Conservation (phyloP, 495 filamentous ascomycete species). For the Amphirosellinia nigrospora region DNA sequence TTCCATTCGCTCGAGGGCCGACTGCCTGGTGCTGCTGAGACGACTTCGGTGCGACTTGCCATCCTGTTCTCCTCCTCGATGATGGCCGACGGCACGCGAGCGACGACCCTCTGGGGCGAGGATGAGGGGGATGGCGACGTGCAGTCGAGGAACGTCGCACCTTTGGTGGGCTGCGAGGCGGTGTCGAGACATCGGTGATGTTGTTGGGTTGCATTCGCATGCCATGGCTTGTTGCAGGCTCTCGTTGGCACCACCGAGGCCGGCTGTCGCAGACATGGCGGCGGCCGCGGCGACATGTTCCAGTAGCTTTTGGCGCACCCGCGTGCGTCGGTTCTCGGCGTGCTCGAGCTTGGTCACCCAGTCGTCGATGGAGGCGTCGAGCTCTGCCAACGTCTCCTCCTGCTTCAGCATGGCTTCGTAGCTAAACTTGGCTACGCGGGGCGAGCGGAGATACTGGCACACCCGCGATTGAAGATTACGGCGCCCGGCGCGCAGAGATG, state of each 20-base stretch:
- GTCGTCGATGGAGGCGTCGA: conserved; percentile 76
- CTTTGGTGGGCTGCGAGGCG: conserved; percentile 53
- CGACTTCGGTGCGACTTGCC: conserved; percentile 29
- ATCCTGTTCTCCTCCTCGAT: conserved; percentile 50
- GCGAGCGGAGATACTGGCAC: conserved; percentile 69
- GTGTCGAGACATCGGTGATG: conserved; percentile 53
- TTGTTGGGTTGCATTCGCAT: conserved; percentile 44
- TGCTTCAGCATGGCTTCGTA: conserved; percentile 74
- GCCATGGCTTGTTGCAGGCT: conserved; percentile 49
- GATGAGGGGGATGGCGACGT: conserved; percentile 46
- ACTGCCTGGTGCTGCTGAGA: conserved; percentile 32
- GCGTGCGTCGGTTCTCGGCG: conserved; percentile 73
- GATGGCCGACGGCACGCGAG: conserved; percentile 56
- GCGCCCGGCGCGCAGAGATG: conserved; percentile 68
- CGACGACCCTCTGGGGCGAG: conserved; percentile 50
- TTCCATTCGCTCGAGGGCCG: conserved; percentile 52
- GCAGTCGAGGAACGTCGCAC: conserved; percentile 35
- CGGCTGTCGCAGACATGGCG: conserved; percentile 46
- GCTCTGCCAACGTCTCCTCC: conserved; percentile 72
- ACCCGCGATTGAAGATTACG: conserved; percentile 72
- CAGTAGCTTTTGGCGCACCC: conserved; percentile 75
- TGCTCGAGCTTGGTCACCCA: conserved; percentile 76
- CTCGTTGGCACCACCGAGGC: conserved; percentile 45
- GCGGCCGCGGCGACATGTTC: conserved; percentile 73
- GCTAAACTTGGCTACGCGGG: conserved; percentile 67